Evolutionary conservation across 257 asterid species (phyloP), one percentile per base, ranked within the genome.

Genomic region (Pogostemon cablin): DNA sequence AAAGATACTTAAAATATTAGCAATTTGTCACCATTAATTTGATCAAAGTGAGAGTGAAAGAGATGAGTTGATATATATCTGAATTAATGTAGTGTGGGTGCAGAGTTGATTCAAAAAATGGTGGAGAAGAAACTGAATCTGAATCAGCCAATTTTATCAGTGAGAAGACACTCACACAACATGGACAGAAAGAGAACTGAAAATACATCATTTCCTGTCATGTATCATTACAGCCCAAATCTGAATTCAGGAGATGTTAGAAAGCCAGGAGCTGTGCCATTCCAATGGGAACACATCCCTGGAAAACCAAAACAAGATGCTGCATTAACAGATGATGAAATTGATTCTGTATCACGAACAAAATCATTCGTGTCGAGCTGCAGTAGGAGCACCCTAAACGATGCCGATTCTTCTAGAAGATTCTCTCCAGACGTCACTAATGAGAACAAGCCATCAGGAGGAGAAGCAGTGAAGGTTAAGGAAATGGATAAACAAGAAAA

Each of bases 181-280:
- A 40, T 53, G 53, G 79, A 75, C 46, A 69, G 58, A 58, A 67
- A n/a, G 47, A 80, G 53, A 55, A 11, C 25, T 6, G 48, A 43
- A 5, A 71, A 78, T 12, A 25, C 32, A 61, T 57, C 4, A 9
- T 35, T 2, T 43, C 69, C 42, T 52, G 65, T 39, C 81, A 74
- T 65, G 32, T 86, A 88, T 48, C 69, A 10, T 69, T 79, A 76
- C 72, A 77, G 54, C 69, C 76, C 96, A 20, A 90, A 89, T 54
- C 79, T 79, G n/a, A 86, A 81, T 41, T 89, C 96, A 2, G 93
- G 93, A 3, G 90, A 92, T 0, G 81, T 86, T 42, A 79, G 85
- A 10, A 85, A 81, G n/a, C 83, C 91, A 0, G 97, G 95, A 52
- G 71, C 81, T 5, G 90, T 90, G 37, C 98, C 98, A n/a, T 92